A percentile compares a stretch with the other conserved stretches of the same genome.
These are phyloP conservation scores for Macrolepiota fuliginosa DNA, from an alignment of 768 basidiomycete genomes.

Conservation along the genomic window DNA sequence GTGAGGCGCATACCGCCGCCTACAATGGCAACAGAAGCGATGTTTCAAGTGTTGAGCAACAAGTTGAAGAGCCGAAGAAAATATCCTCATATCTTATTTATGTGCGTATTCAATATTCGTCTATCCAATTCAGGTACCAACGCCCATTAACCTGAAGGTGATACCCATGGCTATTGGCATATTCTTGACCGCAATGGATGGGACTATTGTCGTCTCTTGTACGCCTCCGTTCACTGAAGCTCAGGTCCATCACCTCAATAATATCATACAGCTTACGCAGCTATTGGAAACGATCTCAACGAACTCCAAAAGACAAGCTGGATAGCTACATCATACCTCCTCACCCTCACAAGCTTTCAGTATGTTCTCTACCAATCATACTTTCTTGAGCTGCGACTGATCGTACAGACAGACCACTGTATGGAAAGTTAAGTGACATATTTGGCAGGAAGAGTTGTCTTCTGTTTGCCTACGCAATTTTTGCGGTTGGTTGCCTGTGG, in stretches of 20 bases:
- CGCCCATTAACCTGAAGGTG: neutral
- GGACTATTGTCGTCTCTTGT: constrained; percentile 19
- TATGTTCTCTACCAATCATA: constrained; percentile 22
- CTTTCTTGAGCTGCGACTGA: neutral
- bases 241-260: neutral
- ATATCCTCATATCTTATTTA: constrained; percentile 3
- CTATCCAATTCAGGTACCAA: neutral
- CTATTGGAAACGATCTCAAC: constrained; percentile 57
- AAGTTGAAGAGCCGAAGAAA: constrained; percentile 2
- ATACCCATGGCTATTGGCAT: constrained; percentile 18
- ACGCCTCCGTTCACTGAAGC: neutral
- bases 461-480: constrained; percentile 51
- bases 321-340: constrained; percentile 63
- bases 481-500: constrained; percentile 50
- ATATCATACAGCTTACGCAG: constrained; percentile 38
- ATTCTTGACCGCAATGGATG: constrained; percentile 17
- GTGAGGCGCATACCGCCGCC: constrained; percentile 5
- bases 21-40: constrained; percentile 14
- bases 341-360: constrained; percentile 63
- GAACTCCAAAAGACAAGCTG: constrained; percentile 65
- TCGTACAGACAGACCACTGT: constrained; percentile 44
- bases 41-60: constrained; percentile 12
- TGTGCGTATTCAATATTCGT: constrained; percentile 24
- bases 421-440: constrained; percentile 65
- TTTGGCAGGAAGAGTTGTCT: constrained; percentile 61